Evolutionary conservation across 108 stramenopile species (phyloP), one percentile per base, ranked within the genome.

Genomic region (Fistulifera solaris): DNA sequence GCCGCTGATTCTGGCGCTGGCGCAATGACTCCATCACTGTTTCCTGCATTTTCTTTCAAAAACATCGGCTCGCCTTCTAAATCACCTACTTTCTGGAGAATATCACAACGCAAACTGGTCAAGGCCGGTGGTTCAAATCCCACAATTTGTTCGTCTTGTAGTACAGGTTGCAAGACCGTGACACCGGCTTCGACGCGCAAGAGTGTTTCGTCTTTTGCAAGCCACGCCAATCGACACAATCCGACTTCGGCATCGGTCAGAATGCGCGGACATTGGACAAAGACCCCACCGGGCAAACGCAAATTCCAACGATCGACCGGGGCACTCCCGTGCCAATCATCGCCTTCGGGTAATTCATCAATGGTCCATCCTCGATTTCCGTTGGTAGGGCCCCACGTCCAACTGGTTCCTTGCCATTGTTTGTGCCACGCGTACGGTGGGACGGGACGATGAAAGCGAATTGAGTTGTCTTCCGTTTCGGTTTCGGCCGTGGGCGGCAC

Each of bases 371-470:
- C 88, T 18, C 78, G 77, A 68, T 90, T 81, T 23, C 88, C 88
- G 21, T 70, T 73, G 46, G 73, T 62, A 15, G 79, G 77, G 26
- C 88, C 88, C 83, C 84, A 90, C 31, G 88, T 90, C 88, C 84
- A 90, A 40, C 66, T 72, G 16, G 77, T 79, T 0, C 88, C 88
- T 12, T 65, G 58, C 88, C 88, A 90, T 38, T 80, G 71, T 27
- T 81, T 78, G 73, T 83, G 84, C 82, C 82, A 90, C 27, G 77
- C 54, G 52, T 80, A 90, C 13, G 88, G 88, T 28, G 88, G 82
- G 12, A 89, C 83, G 3, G 70, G 61, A 50, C 83, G 70, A 52
- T 56, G 83, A 50, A 85, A 83, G 14, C 83, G 87, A 58, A 80
- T 77, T 2, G 80, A n/a, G n/a, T n/a, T n/a, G n/a, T n/a, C n/a